Conservation (phyloP, 768 basidiomycete species). For the Termitomyces sp. region DNA sequence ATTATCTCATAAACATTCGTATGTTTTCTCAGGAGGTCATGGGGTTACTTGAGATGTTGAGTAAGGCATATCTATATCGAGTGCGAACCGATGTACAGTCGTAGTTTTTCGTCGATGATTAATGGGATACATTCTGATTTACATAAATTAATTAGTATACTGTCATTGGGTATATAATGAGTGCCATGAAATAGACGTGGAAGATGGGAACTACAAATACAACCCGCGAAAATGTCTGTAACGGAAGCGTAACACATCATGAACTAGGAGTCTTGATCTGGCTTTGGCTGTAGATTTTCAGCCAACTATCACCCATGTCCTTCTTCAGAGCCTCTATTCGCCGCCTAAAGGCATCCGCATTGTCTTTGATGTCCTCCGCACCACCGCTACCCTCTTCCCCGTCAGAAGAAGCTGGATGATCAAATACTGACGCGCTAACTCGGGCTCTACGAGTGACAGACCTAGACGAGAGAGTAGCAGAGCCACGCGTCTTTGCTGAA, state of each 20-base stretch:
- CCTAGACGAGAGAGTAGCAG: conserved; percentile 34
- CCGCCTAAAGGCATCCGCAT: conserved; percentile 71
- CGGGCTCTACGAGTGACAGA: conserved; percentile 47
- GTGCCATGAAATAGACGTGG: neutral
- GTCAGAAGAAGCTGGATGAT: conserved; percentile 34
- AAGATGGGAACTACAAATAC: neutral
- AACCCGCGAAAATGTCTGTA: neutral
- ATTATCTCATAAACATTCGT: neutral
- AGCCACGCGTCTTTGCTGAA: conserved; percentile 16
- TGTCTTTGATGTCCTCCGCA: conserved; percentile 32
- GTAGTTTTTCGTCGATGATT: neutral
- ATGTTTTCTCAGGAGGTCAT: neutral
- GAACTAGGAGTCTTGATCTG: conserved; percentile 16
- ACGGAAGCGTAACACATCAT: conserved; percentile 1
- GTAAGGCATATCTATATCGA: neutral
- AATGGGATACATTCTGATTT: neutral
- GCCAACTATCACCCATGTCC: conserved; percentile 89
- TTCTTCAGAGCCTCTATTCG: conserved; percentile 78
- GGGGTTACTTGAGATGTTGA: neutral
- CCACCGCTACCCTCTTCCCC: conserved; percentile 20
- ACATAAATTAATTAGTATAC: conserved; percentile 1
- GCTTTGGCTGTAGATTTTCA: conserved; percentile 79
- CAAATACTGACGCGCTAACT: conserved; percentile 61
- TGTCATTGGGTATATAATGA: neutral
- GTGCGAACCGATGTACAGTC: neutral